These are phyloP conservation scores for Irpex rosettiformis DNA, from an alignment of 1,284 basidiomycete species.

Conservation along the genomic window DNA sequence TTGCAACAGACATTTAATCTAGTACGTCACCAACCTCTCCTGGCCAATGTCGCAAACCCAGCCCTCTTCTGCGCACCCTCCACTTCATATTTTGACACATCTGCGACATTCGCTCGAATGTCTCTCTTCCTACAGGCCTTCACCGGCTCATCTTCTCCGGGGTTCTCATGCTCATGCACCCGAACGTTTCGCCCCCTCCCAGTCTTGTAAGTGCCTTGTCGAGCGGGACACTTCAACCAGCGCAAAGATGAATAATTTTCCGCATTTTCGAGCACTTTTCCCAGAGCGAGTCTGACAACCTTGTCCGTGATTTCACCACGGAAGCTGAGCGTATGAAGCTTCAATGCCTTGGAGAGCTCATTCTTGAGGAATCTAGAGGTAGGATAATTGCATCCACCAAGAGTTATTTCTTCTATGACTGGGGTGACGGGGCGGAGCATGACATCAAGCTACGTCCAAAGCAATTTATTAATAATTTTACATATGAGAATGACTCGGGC, in stretches of 20 bases:
- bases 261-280: not conserved
- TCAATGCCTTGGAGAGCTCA: not conserved
- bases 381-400: not conserved
- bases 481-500: too few relatives aligned
- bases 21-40: not conserved
- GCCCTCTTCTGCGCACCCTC: not conserved
- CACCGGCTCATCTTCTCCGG: not conserved
- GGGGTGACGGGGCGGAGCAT: not conserved
- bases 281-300: not conserved
- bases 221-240: not conserved
- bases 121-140: not conserved
- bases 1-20: not conserved
- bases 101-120: not conserved
- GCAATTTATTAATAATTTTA: too few relatives aligned
- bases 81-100: not conserved
- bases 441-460: not conserved
- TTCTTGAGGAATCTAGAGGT: not conserved
- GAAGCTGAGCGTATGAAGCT: not conserved
- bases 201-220: not conserved
- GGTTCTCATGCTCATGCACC: not conserved
- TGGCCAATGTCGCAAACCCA: not conserved
- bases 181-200: not conserved
- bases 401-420: not conserved
- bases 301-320: not conserved
- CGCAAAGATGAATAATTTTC: not conserved